Percentiles rank a stretch among this genome's conserved stretches.
phyloP scores from a whole-genome alignment of 1,284 basidiomycete species.

The Ganoderma multipileum region DNA sequence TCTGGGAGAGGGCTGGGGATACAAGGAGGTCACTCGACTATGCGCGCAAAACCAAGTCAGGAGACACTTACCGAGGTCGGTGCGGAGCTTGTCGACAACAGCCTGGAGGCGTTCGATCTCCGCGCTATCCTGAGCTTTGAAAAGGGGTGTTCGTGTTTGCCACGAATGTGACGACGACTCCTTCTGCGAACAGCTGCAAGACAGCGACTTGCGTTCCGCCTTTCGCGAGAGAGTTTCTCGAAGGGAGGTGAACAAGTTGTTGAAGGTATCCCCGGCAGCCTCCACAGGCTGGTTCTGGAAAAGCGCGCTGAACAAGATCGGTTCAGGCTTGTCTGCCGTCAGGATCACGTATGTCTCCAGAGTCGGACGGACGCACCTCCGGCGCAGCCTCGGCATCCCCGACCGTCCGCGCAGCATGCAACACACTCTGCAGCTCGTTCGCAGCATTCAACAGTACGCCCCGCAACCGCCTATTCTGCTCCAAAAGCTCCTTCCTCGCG shows the following conservation, averaged over 20 bases:
- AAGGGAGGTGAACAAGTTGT: conserved; percentile 52
- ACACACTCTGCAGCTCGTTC: conserved; percentile 70
- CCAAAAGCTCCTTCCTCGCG: conserved; percentile 66
- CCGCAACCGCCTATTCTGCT: conserved; percentile 76
- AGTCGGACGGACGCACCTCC: conserved; percentile 46
- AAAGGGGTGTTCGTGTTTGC: not conserved
- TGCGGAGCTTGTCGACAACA: conserved; percentile 47
- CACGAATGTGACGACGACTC: conserved; percentile 24
- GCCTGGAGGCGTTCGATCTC: conserved; percentile 34
- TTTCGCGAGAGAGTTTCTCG: conserved; percentile 39
- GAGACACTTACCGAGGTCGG: conserved; percentile 58
- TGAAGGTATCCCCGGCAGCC: conserved; percentile 60
- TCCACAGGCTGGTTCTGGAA: conserved; percentile 61
- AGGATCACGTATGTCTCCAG: not conserved
- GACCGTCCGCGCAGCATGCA: conserved; percentile 49
- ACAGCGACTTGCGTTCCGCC: not conserved
- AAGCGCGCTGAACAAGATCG: conserved; percentile 55
- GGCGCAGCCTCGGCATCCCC: conserved; percentile 46
- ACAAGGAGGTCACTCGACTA: not conserved
- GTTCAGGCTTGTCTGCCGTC: conserved; percentile 50
- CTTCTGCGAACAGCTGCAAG: not conserved
- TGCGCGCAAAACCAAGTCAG: no score
- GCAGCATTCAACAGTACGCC: conserved; percentile 72
- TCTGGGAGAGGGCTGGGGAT: conserved; percentile 55
- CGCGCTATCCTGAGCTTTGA: conserved; percentile 17